A percentile compares a stretch with the other conserved stretches of the same genome.
phyloP scores from a whole-genome alignment of 2,329 filamentous ascomycete genomes.

The Pyricularia sp. region DNA sequence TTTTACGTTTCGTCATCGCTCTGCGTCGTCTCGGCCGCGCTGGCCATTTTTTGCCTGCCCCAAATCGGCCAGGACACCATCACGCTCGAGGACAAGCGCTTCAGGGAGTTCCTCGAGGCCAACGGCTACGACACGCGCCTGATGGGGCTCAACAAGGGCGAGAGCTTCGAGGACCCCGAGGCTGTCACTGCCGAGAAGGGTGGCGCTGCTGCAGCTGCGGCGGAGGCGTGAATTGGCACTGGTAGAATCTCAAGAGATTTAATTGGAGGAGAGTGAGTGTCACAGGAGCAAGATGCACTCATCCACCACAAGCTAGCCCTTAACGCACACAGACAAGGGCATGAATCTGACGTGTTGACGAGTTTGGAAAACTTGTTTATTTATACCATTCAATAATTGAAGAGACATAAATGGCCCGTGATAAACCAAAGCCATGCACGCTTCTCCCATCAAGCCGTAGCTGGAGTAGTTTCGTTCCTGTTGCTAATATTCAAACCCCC shows the following conservation, averaged over 20 bases:
- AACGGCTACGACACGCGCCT: slow-evolving; percentile 63
- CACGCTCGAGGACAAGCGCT: slow-evolving; percentile 59
- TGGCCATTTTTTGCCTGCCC: slow-evolving; percentile 57
- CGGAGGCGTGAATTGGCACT: neutral
- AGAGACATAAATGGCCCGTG: neutral
- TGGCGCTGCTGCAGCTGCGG: neutral
- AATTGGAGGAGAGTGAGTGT: neutral
- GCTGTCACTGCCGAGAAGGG: slow-evolving; percentile 4
- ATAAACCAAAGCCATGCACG: neutral
- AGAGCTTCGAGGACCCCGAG: slow-evolving; percentile 14
- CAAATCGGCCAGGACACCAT: slow-evolving; percentile 80
- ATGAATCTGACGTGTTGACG: neutral
- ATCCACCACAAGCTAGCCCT: neutral
- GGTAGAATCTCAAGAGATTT: no score
- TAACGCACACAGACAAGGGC: neutral
- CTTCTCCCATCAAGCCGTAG: neutral
- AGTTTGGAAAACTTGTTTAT: neutral
- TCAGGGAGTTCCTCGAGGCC: slow-evolving; percentile 57
- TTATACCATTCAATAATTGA: neutral
- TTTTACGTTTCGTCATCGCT: slow-evolving; percentile 75
- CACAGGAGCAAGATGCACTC: neutral
- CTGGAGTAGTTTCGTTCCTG: neutral
- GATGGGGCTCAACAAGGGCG: slow-evolving; percentile 29
- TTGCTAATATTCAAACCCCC: neutral
- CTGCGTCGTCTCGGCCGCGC: slow-evolving; percentile 58